Conservation (phyloP, 2,329 filamentous ascomycete species). For the Hypomyces perniciosus region DNA sequence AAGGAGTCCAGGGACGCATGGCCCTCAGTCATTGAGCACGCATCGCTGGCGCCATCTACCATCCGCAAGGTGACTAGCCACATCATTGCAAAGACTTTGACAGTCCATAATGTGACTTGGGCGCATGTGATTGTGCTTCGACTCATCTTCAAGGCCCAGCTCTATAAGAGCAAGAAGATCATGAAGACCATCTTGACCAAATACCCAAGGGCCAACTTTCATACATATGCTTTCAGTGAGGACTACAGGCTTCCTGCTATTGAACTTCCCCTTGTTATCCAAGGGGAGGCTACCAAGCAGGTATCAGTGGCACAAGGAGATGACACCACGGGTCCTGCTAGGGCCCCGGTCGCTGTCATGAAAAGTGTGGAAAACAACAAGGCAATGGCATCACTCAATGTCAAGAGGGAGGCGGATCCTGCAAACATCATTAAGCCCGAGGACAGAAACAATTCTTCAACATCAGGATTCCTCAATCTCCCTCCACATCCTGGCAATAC, state of each 20-base stretch:
- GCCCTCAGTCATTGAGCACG: constrained; percentile 8
- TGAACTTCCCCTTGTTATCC: background rate
- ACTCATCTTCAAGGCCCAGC: constrained; percentile 7
- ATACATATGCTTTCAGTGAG: background rate
- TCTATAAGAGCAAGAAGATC: constrained; percentile 6
- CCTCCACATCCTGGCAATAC: too few relatives aligned
- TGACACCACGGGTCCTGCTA: too few relatives aligned
- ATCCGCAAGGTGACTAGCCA: constrained; percentile 10
- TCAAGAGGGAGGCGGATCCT: too few relatives aligned
- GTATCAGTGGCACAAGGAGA: too few relatives aligned
- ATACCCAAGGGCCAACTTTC: constrained; percentile 8
- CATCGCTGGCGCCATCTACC: constrained; percentile 5
- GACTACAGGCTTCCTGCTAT: background rate
- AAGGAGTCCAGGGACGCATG: constrained; percentile 1
- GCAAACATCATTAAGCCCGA: too few relatives aligned
- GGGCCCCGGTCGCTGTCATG: too few relatives aligned
- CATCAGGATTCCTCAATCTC: too few relatives aligned
- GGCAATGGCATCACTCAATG: too few relatives aligned
- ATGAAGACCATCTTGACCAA: background rate
- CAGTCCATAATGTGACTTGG: constrained; percentile 7
- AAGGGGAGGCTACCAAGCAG: too few relatives aligned
- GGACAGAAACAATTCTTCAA: too few relatives aligned
- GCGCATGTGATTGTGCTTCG: constrained; percentile 5
- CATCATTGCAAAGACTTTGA: background rate
- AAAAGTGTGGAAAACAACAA: too few relatives aligned